Conservation (phyloP, 441 rosid species). For the Syzygium syzygioides region DNA sequence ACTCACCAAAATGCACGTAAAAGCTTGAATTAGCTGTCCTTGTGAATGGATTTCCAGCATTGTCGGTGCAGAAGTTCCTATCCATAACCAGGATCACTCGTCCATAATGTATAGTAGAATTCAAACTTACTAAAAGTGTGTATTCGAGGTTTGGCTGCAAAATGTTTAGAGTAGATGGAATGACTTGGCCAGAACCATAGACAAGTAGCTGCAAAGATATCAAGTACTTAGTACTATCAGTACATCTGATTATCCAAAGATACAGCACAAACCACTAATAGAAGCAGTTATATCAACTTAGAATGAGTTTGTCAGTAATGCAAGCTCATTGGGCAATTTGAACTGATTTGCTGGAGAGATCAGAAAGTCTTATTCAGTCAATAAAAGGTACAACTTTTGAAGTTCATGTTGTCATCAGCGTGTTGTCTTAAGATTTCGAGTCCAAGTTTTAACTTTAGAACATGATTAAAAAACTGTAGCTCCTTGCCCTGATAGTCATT, state of each 20-base stretch:
- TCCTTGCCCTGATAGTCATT: not conserved
- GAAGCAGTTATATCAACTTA: not conserved
- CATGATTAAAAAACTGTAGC: not conserved
- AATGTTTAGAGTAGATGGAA: constrained; percentile 61
- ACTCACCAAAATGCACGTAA: constrained; percentile 75
- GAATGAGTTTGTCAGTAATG: not conserved
- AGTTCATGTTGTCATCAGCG: not conserved
- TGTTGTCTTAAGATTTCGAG: not conserved
- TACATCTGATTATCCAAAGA: not conserved
- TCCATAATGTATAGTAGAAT: constrained; percentile 46
- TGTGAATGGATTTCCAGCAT: constrained; percentile 63
- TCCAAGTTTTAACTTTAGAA: not conserved
- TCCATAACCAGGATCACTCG: constrained; percentile 69
- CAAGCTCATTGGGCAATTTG: not conserved
- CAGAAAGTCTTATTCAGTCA: not conserved
- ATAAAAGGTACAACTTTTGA: not conserved
- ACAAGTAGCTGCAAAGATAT: constrained; percentile 64
- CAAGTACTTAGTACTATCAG: not conserved
- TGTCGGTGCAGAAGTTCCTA: constrained; percentile 62
- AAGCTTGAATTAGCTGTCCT: constrained; percentile 66
- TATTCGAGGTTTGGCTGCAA: constrained; percentile 53
- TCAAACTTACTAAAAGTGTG: constrained; percentile 59
- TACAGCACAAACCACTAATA: not conserved
- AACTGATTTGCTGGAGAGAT: not conserved
- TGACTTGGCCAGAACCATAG: constrained; percentile 80